These are phyloP conservation scores for Sporisorium graminicola DNA, from an alignment of 1,284 basidiomycete genomes.

Conservation along the genomic window DNA sequence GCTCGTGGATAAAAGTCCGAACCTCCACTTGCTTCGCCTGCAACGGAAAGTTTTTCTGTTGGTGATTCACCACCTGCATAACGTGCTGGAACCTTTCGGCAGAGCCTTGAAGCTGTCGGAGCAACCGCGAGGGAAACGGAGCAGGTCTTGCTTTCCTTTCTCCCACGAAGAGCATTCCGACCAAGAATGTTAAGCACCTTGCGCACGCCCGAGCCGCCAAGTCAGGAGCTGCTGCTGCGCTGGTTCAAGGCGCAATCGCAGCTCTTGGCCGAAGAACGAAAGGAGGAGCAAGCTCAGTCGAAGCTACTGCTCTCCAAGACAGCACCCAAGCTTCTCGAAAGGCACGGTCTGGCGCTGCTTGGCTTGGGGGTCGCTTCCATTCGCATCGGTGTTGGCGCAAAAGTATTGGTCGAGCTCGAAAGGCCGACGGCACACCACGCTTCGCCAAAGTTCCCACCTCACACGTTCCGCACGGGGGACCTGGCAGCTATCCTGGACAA, in stretches of 20 bases:
- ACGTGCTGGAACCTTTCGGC: neutral
- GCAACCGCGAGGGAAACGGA: neutral
- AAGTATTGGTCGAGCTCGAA: constrained; percentile 89
- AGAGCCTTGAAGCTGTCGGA: no score
- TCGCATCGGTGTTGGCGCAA: constrained; percentile 86
- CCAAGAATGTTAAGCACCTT: constrained; percentile 8
- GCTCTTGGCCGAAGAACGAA: constrained; percentile 80
- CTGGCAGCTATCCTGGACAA: constrained; percentile 85
- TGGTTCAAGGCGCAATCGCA: constrained; percentile 81
- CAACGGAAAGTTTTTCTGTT: neutral
- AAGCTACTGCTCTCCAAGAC: constrained; percentile 85
- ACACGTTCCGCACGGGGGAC: constrained; percentile 87
- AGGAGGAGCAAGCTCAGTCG: constrained; percentile 84
- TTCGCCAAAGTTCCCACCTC: constrained; percentile 81
- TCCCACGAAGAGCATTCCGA: constrained; percentile 11
- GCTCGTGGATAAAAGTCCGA: no score
- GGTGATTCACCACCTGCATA: constrained; percentile 8
- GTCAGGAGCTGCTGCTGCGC: constrained; percentile 64
- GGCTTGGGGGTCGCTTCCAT: constrained; percentile 80
- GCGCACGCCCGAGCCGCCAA: constrained; percentile 43
- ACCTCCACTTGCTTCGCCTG: constrained; percentile 7
- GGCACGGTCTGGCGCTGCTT: constrained; percentile 84
- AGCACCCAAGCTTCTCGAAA: constrained; percentile 84
- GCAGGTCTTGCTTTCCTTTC: constrained; percentile 14
- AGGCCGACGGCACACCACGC: constrained; percentile 84